A percentile compares a stretch with the other conserved stretches of the same genome.
phyloP scores from a whole-genome alignment of 768 basidiomycete genomes.

The Pisolithus tinctorius region DNA sequence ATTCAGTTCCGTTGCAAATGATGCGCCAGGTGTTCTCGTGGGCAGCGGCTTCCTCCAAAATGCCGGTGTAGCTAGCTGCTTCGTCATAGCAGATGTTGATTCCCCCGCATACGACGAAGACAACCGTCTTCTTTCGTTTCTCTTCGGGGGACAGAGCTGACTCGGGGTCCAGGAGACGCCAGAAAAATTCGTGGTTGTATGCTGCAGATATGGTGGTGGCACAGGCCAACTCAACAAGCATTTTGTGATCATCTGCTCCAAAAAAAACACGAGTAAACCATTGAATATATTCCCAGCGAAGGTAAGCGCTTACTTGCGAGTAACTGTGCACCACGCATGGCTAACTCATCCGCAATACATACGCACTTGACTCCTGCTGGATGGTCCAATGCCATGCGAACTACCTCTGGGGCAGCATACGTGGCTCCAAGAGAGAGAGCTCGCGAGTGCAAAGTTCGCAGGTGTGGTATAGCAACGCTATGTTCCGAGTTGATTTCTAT shows the following conservation, averaged over 20 bases:
- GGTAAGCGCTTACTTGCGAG: slow-evolving; percentile 48
- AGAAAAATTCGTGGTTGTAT: slow-evolving; percentile 52
- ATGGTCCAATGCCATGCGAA: slow-evolving; percentile 59
- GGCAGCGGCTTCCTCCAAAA: slow-evolving; percentile 31
- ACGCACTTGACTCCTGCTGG: slow-evolving; percentile 50
- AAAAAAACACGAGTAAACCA: neutral
- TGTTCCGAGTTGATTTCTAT: slow-evolving; percentile 35
- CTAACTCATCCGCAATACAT: slow-evolving; percentile 60
- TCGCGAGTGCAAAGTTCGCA: slow-evolving; percentile 50
- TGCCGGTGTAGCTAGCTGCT: slow-evolving; percentile 38
- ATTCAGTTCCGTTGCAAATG: slow-evolving; percentile 22
- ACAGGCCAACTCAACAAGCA: slow-evolving; percentile 70
- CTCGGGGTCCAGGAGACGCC: slow-evolving; percentile 25
- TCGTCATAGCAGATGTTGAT: slow-evolving; percentile 59
- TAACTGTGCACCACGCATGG: slow-evolving; percentile 49
- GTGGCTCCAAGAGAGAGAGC: slow-evolving; percentile 73
- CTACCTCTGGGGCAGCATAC: slow-evolving; percentile 50
- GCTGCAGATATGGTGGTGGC: slow-evolving; percentile 62
- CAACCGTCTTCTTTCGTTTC: slow-evolving; percentile 34
- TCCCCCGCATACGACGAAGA: slow-evolving; percentile 59
- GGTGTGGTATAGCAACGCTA: slow-evolving; percentile 49
- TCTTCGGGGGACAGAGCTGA: slow-evolving; percentile 16
- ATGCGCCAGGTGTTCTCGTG: slow-evolving; percentile 23
- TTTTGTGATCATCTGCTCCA: slow-evolving; percentile 62
- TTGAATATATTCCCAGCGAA: neutral